Evolutionary conservation across 2,329 filamentous ascomycete genomes (phyloP), one percentile per base, ranked within the genome.

Genomic region (Aspergillus sergii): DNA sequence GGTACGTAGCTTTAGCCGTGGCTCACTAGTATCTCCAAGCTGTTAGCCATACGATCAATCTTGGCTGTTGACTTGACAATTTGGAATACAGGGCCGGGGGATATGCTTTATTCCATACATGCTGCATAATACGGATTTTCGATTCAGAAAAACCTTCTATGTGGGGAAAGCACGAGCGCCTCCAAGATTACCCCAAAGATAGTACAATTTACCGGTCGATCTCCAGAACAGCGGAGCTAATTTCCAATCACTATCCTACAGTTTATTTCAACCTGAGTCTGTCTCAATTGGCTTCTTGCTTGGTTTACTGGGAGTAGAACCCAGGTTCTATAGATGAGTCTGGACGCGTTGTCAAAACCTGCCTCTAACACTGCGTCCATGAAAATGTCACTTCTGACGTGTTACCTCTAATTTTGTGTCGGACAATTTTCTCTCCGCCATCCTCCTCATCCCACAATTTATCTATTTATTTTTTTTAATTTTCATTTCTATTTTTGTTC

Each of bases 301-400:
- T 12, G 28, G 16, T 6, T 16, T 26, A 50, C 16, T 30, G 26
- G 26, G 16, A 19, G 48, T 34, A 12, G 12, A 19, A n/a, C 19
- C 8, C 19, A 21, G 12, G 16, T n/a, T 19, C 28, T 28, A 36
- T 51, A 21, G 10, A 30, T 16, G 10, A 30, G 21, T n/a, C 19
- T 32, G 39, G 51, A 39, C 53, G 53, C 26, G 51, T 45, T 43
- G 57, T 39, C 39, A 46, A 41, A 55, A 28, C 36, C 48, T 36
- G 23, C 26, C 28, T 50, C 28, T 21, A 36, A 50, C 21, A 9
- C 39, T 45, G 41, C 19, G 28, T 39, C n/a, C 46, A 14, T 43
- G 21, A 66, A 56, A 58, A 63, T 63, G 63, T 41, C 53, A 32
- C 23, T 28, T 53, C 19, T 54, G 48, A 55, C 32, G 51, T 55